Evolutionary conservation across 306 rosid genomes (phyloP), one percentile per base, ranked within the genome.

Genomic region (Geum urbanum): DNA sequence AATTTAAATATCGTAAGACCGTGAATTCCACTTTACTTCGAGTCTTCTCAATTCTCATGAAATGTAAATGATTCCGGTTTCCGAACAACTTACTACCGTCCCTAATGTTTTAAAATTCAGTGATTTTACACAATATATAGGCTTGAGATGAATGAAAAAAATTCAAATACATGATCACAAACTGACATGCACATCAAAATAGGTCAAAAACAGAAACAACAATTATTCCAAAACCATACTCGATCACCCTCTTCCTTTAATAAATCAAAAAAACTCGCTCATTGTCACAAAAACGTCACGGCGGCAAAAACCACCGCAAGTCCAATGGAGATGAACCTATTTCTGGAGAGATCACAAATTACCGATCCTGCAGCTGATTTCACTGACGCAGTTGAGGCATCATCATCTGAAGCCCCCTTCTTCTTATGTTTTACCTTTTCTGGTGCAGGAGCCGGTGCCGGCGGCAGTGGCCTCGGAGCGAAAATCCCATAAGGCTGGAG

Each of bases 401-500:
- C 65, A 18, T 46, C 65, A 3, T 70, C 75, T 5, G 76, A 66
- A 70, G 65, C 73, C 32, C 32, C 32, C 61, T 52, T 64, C 63
- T 72, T 63, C 6, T 78, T 55, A 0, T 78, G 66, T 12, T 75
- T 73, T 20, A 48, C 73, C 27, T 79, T 72, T 16, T 75, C 77
- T 9, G 53, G 71, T 0, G 56, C 74, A 1, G 89, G 92, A 1
- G 87, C 85, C 0, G 81, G 76, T 0, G 91, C 76, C 9, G 84
- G 79, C 0, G 85, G 77, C 55, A 64, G 51, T 1, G 77, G 69
- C 63, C 39, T 74, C 1, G 92, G 84, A 14, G 84, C 88, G 8
- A 88, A 88, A 24, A 84, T 53, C 14, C 86, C 95, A 8, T 81
- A 81, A 8, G 96, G 96, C 27, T 84, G 79, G 55, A 90, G 88